Conservation (phyloP, 73 alveolate species). For the Uronychia setigera region DNA sequence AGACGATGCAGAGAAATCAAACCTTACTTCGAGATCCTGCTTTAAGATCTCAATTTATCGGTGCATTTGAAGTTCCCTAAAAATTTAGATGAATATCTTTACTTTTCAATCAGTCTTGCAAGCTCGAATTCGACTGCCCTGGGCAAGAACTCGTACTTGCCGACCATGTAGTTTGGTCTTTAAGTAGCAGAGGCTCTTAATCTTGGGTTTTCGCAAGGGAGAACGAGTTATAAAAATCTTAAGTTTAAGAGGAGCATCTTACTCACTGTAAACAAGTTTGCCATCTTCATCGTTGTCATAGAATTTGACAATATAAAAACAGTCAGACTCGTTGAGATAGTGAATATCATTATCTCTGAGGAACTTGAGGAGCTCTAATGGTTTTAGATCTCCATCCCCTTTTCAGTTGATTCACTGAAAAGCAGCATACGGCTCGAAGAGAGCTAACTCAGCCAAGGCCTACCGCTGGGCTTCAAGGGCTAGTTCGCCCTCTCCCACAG, state of each 20-base stretch:
- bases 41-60: conserved; percentile 11
- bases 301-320: conserved; percentile 26
- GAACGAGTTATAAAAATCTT: conserved; percentile 12
- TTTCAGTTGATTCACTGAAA: conserved; percentile 52
- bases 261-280: neutral
- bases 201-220: conserved; percentile 39
- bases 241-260: neutral
- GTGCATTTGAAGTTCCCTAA: conserved; percentile 35
- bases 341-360: conserved; percentile 50
- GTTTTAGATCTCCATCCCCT: conserved; percentile 5
- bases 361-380: conserved; percentile 43
- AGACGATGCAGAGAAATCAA: neutral
- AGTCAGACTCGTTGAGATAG: conserved; percentile 30
- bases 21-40: conserved; percentile 10
- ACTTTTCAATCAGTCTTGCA: conserved; percentile 32
- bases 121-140: conserved; percentile 29
- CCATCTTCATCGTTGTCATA: conserved; percentile 48
- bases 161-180: conserved; percentile 30
- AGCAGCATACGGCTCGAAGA: conserved; percentile 65
- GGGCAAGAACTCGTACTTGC: conserved; percentile 9
- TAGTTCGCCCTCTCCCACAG: conserved; percentile 50
- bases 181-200: conserved; percentile 11
- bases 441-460: conserved; percentile 18
- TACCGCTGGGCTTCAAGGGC: conserved; percentile 42
- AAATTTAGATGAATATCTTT: neutral